A percentile compares a stretch with the other conserved stretches of the same genome.
These are phyloP conservation scores for Candolleomyces efflorescens DNA, from an alignment of 768 basidiomycete species.

Conservation along the genomic window DNA sequence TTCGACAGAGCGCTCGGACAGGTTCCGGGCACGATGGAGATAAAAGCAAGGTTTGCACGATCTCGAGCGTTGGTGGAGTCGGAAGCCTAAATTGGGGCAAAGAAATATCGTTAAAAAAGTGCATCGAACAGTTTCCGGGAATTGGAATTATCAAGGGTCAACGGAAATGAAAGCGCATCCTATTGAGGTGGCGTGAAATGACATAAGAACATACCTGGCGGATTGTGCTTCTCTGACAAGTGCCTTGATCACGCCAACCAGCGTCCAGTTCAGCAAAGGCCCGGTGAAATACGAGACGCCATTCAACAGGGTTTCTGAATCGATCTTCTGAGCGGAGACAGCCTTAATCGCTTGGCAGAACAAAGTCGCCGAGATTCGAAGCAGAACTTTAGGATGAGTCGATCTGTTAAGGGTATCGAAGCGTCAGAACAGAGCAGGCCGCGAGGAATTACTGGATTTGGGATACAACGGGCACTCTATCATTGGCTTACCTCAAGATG, in stretches of 20 bases:
- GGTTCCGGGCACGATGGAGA: conserved; percentile 62
- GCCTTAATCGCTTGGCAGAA: conserved; percentile 58
- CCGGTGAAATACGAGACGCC: conserved; percentile 76
- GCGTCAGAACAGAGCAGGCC: not conserved
- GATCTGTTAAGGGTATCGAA: conserved; percentile 37
- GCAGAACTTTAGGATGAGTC: conserved; percentile 62
- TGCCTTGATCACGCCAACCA: conserved; percentile 66
- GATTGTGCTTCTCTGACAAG: conserved; percentile 58
- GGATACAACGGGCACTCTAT: not conserved
- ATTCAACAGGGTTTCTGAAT: conserved; percentile 63
- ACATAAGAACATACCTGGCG: conserved; percentile 38
- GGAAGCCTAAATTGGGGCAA: conserved; percentile 33
- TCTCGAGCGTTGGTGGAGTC: conserved; percentile 51
- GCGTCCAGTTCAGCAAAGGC: conserved; percentile 73
- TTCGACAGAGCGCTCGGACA: conserved; percentile 61
- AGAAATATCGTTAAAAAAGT: not conserved
- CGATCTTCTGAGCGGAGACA: conserved; percentile 49
- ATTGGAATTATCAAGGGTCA: too few relatives aligned
- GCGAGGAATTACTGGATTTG: too few relatives aligned
- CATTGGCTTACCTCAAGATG: conserved; percentile 49
- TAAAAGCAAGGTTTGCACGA: conserved; percentile 62
- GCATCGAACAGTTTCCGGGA: not conserved
- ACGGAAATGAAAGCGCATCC: not conserved
- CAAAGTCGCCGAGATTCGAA: conserved; percentile 64
- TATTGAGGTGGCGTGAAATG: not conserved